Evolutionary conservation across 768 basidiomycete species (phyloP), one percentile per base, ranked within the genome.

Genomic region (Candolleomyces eurysporus): DNA sequence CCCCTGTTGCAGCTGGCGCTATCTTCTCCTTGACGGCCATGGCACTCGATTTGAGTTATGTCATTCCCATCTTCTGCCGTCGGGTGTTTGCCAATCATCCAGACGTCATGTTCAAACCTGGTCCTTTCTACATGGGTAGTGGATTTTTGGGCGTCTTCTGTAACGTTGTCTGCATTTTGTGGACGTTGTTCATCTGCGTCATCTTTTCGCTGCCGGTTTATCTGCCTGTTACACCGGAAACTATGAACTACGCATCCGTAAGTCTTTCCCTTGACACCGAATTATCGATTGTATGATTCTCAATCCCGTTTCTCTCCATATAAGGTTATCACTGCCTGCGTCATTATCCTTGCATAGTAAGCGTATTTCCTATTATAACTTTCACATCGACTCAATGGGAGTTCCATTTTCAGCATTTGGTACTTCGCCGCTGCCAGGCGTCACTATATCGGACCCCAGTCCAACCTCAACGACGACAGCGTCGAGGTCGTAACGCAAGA

Each of bases 181-280:
- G 89, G 89, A 88, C 87, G 39, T 66, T 83, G 13, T 90, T 90
- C 71, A 81, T 91, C 40, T 80, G 76, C 60, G 79, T 91, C 48
- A 85, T 92, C 65, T 90, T 91, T 73, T 84, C 87, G 46, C 74
- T 93, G 65, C 92, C 92, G 1, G 89, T 85, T 5, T 68, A 83
- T 48, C 72, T 79, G 46, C 91, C 92, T 3, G 88, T 92, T 17
- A 90, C 87, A n/a, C 66, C 73, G 43, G 69, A 79, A 32, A 91
- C 87, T 61, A 91, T 92, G 89, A 92, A 92, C 69, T 92, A 92
- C 66, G 87, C 89, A n/a, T 83, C 87, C 32, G 89, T 88, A 61
- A 66, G 81, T 75, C 56, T 10, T 26, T 51, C 40, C 14, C 1
- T 8, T 26, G 26, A 4, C 26, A 26, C 4, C 26, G 26, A 26